Conservation (phyloP, 257 asterid genomes). For the Avicennia marina region DNA sequence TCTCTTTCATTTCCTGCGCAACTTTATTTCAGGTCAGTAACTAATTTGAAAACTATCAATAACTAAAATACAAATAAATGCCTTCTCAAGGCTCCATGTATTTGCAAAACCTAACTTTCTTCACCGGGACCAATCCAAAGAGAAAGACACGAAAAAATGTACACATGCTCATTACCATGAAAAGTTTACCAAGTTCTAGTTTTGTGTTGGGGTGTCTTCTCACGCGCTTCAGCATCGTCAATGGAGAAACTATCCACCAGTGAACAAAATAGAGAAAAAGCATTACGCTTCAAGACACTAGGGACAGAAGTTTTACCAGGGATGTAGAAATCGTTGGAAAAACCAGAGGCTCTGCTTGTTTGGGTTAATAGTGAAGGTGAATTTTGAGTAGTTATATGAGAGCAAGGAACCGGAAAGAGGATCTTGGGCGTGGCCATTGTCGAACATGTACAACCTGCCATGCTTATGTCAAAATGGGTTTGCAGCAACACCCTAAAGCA, state of each 20-base stretch:
- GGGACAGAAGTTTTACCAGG: constrained; percentile 22
- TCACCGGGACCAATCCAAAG: not conserved
- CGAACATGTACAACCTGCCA: constrained; percentile 37
- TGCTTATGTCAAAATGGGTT: not conserved
- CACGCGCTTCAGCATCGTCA: constrained; percentile 31
- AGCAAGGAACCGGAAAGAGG: constrained; percentile 30
- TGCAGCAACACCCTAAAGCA: not conserved
- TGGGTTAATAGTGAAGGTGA: constrained; percentile 21
- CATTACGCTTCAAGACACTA: constrained; percentile 9
- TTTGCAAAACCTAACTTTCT: not conserved
- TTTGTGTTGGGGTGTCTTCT: constrained; percentile 15
- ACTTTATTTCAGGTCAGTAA: not conserved
- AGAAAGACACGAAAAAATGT: too few species aligned
- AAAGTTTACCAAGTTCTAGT: constrained; percentile 47
- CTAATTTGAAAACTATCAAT: not conserved
- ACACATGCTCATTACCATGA: not conserved
- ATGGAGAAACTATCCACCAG: constrained; percentile 37
- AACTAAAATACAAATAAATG: not conserved
- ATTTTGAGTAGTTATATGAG: constrained; percentile 9
- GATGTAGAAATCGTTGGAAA: constrained; percentile 2
- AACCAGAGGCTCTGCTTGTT: constrained; percentile 5
- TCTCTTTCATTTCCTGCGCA: too few species aligned
- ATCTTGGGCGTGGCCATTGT: constrained; percentile 28
- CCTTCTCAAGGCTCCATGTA: not conserved
- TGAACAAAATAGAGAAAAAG: constrained; percentile 30